Evolutionary conservation across 495 filamentous ascomycete species (phyloP).

Genomic region (Cladorrhinum samala): DNA sequence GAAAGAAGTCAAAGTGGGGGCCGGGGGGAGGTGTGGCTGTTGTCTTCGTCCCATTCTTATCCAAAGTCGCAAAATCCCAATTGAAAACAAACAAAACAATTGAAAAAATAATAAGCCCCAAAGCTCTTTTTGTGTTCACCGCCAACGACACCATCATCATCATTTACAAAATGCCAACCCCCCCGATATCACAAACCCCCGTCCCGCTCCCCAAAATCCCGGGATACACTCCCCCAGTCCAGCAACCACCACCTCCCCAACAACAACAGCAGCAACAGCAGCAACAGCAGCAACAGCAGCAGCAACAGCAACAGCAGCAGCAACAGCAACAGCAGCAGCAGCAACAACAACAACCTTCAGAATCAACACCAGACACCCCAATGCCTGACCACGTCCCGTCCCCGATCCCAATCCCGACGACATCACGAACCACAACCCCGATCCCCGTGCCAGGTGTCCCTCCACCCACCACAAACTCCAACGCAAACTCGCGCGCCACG

Average conservation of each 20-base stretch:
- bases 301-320: constrained; percentile 3
- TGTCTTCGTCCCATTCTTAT: too few species aligned
- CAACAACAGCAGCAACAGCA: background rate
- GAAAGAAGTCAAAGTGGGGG: background rate
- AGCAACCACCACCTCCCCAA: too few species aligned
- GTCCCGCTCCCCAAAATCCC: constrained; percentile 15
- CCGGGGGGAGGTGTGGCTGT: background rate
- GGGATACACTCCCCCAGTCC: background rate
- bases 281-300: background rate
- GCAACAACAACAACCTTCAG: constrained; percentile 6
- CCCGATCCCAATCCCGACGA: too few species aligned
- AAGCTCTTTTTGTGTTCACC: too few species aligned
- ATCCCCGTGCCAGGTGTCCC: constrained; percentile 1
- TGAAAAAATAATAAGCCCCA: too few species aligned
- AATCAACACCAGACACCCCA: background rate
- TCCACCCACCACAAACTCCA: constrained; percentile 21
- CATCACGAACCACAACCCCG: constrained; percentile 7
- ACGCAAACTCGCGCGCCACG: constrained; percentile 42
- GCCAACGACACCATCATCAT: too few species aligned
- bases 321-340: constrained; percentile 3
- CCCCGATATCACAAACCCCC: constrained; percentile 11
- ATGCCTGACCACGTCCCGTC: constrained; percentile 12
- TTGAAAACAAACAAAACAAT: too few species aligned
- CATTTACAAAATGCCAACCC: background rate
- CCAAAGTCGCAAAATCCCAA: too few species aligned